A percentile compares a stretch with the other conserved stretches of the same genome.
Conservation (phyloP, 352 stramenopile species). For the Pythium dissimile region DNA sequence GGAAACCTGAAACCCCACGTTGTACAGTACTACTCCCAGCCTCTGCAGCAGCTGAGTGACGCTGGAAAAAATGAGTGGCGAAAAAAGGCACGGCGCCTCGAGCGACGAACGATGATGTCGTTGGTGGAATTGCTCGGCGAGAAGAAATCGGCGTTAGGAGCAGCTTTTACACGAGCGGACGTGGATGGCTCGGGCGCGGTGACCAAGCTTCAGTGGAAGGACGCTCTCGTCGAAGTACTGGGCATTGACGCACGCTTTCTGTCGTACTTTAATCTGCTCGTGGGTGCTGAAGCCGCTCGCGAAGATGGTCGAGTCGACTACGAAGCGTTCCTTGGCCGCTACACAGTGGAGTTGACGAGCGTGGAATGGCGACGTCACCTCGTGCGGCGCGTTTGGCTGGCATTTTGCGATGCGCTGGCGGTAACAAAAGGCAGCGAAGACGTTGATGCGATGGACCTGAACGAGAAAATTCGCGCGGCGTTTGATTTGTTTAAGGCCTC, state of each 20-base stretch:
- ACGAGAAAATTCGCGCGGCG: constrained; percentile 62
- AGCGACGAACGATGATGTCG: constrained; percentile 74
- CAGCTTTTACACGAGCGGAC: constrained; percentile 50
- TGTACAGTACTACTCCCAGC: constrained; percentile 89
- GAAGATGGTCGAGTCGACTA: constrained; percentile 52
- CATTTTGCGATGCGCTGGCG: constrained; percentile 55
- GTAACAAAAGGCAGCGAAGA: constrained; percentile 29
- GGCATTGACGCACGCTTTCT: constrained; percentile 64
- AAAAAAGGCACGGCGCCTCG: constrained; percentile 67
- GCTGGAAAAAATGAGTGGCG: constrained; percentile 74
- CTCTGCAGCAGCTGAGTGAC: constrained; percentile 67
- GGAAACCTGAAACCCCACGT: constrained; percentile 88
- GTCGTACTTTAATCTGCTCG: constrained; percentile 67
- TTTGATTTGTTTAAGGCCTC: constrained; percentile 61
- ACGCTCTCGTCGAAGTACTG: constrained; percentile 49
- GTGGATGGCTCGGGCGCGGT: constrained; percentile 33
- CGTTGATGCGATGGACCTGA: constrained; percentile 44
- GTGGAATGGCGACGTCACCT: constrained; percentile 67
- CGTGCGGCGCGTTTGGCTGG: constrained; percentile 68
- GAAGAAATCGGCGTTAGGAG: constrained; percentile 57
- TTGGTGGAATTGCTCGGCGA: constrained; percentile 78
- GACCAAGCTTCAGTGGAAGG: constrained; percentile 70
- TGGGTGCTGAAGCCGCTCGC: constrained; percentile 31
- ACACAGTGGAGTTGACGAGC: constrained; percentile 62
- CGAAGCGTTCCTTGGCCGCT: constrained; percentile 70